These are phyloP conservation scores for Chrysoporthe puriensis DNA, from an alignment of 2,329 filamentous ascomycete species.

Conservation along the genomic window DNA sequence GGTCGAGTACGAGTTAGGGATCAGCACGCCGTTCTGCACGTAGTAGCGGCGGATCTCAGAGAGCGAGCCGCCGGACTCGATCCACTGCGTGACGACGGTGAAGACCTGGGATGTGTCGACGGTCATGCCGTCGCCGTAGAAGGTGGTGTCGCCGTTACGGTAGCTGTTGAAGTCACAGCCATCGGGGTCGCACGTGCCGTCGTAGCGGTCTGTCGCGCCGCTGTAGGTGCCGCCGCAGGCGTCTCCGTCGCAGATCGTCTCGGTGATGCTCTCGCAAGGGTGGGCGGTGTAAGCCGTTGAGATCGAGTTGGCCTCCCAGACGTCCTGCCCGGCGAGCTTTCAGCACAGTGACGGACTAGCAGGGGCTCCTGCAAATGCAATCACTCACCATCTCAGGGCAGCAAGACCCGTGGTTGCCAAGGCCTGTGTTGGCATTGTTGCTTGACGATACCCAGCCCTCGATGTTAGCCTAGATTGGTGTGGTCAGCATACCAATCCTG, in stretches of 20 bases:
- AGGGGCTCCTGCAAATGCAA: fast-evolving
- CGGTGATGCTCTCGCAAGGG: conserved; percentile 57
- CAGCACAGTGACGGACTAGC: conserved; percentile 30
- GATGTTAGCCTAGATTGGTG: conserved; percentile 49
- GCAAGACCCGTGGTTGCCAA: conserved; percentile 58
- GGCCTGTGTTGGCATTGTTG: conserved; percentile 58
- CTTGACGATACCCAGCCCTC: conserved; percentile 55
- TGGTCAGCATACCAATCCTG: background rate
- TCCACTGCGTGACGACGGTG: conserved; percentile 71
- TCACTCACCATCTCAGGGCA: conserved; percentile 60
- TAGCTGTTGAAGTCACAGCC: conserved; percentile 73
- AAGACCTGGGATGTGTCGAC: conserved; percentile 63
- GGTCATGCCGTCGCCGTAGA: conserved; percentile 62
- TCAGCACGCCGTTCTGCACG: conserved; percentile 63
- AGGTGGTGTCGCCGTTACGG: conserved; percentile 65
- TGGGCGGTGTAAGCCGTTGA: conserved; percentile 69
- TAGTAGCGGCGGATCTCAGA: conserved; percentile 67
- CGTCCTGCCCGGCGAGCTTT: conserved; percentile 19
- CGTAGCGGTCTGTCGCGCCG: conserved; percentile 52
- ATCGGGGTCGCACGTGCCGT: conserved; percentile 67
- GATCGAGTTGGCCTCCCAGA: conserved; percentile 68
- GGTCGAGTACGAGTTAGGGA: conserved; percentile 54
- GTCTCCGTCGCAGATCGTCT: conserved; percentile 54
- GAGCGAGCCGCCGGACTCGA: conserved; percentile 53
- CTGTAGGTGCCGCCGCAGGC: conserved; percentile 58